Conservation (phyloP, 192 early-diverging fungal genomes). For the Dimargaris xerosporica region DNA sequence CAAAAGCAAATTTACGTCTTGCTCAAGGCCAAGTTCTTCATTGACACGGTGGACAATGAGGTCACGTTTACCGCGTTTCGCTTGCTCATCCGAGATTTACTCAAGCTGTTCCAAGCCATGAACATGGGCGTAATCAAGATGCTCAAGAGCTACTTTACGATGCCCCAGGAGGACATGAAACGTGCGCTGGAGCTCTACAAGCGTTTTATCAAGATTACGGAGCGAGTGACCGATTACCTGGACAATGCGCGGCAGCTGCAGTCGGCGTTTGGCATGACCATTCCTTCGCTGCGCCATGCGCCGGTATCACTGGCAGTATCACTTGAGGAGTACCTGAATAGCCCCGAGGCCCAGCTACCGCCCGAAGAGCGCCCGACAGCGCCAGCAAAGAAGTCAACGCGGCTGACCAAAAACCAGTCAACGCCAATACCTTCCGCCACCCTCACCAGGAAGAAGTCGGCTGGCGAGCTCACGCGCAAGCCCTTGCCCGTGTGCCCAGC, state of each 20-base stretch:
- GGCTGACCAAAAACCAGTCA: slow-evolving; percentile 2
- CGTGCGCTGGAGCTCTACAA: slow-evolving; percentile 33
- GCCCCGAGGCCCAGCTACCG: slow-evolving; percentile 21
- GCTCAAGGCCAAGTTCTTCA: slow-evolving; percentile 31
- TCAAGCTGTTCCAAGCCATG: slow-evolving; percentile 39
- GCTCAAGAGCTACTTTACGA: slow-evolving; percentile 36
- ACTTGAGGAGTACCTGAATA: slow-evolving; percentile 30
- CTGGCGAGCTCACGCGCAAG: neutral
- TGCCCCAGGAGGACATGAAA: slow-evolving; percentile 29
- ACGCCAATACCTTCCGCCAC: neutral
- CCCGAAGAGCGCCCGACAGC: slow-evolving; percentile 17
- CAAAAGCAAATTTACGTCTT: slow-evolving; percentile 32
- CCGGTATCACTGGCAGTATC: slow-evolving; percentile 31
- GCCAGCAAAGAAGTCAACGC: slow-evolving; percentile 14
- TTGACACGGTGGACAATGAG: slow-evolving; percentile 32
- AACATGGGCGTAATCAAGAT: slow-evolving; percentile 38
- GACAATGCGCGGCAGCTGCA: slow-evolving; percentile 29
- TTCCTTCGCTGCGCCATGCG: slow-evolving; percentile 30
- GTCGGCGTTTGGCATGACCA: slow-evolving; percentile 28
- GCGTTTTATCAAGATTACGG: slow-evolving; percentile 33
- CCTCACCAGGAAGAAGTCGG: neutral
- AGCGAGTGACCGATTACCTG: slow-evolving; percentile 29
- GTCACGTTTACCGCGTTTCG: slow-evolving; percentile 31
- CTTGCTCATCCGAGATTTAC: slow-evolving; percentile 30
- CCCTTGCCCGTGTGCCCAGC: neutral